Percentiles rank a stretch among this genome's conserved stretches.
Conservation (phyloP, 139 green algal genomes). For the Chlamydomonas asymmetrica region DNA sequence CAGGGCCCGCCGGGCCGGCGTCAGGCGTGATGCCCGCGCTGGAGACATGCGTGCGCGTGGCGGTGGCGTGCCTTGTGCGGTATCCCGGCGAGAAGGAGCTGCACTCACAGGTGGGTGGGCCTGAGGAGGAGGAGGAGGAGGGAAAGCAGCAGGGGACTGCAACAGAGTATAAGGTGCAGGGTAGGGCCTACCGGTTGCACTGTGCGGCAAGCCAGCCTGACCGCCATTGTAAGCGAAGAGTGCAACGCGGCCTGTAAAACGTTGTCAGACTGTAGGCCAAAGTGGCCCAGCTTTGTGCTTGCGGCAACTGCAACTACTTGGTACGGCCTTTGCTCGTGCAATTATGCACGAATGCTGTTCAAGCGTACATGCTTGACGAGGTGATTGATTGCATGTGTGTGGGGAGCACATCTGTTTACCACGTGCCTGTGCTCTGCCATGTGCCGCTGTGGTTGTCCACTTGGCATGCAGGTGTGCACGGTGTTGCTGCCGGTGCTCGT, state of each 20-base stretch:
- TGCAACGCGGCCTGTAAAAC: neutral
- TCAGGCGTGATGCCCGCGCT: neutral
- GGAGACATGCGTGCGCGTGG: too few relatives aligned
- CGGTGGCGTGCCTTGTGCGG: constrained; percentile 42
- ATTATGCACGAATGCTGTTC: constrained; percentile 2
- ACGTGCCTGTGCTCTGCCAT: too few relatives aligned
- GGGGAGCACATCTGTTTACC: neutral
- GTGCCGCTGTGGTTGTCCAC: constrained; percentile 4
- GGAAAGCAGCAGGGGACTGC: too few relatives aligned
- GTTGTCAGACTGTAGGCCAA: neutral
- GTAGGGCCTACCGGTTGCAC: neutral
- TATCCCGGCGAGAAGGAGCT: constrained; percentile 53
- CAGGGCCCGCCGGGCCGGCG: neutral
- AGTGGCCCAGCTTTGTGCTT: neutral
- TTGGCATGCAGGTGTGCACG: constrained; percentile 42
- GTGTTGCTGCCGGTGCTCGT: constrained; percentile 63
- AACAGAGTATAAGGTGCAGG: neutral
- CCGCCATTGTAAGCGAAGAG: neutral
- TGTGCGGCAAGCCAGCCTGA: neutral
- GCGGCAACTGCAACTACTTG: neutral
- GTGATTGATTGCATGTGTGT: neutral
- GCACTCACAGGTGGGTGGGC: constrained; percentile 30
- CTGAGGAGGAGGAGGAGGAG: too few relatives aligned
- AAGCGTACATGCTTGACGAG: constrained; percentile 11
- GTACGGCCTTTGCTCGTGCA: neutral